phyloP scores from a whole-genome alignment of 768 basidiomycete genomes.

The Leccinum obscurum region DNA sequence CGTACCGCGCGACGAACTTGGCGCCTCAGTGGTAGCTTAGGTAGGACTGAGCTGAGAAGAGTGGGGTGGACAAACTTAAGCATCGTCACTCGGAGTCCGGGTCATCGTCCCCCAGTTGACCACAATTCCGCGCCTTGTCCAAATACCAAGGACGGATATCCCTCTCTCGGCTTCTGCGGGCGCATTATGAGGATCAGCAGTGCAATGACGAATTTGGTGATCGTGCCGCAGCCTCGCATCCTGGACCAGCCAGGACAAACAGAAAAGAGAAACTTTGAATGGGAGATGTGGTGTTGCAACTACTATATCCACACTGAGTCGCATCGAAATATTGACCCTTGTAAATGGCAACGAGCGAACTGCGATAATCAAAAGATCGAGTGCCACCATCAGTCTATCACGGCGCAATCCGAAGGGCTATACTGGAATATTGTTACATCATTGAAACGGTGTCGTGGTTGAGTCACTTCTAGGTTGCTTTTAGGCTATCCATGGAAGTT shows the following conservation, averaged over 20 bases:
- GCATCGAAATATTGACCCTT: not conserved
- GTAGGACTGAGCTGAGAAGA: too few species aligned
- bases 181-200: not conserved
- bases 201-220: not conserved
- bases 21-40: too few species aligned
- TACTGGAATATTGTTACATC: not conserved
- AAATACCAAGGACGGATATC: slow-evolving; percentile 84
- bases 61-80: not conserved
- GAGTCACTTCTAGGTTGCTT: too few species aligned
- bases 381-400: not conserved
- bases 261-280: not conserved
- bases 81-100: slow-evolving; percentile 38
- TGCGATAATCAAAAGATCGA: not conserved
- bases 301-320: too few species aligned
- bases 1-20: too few species aligned
- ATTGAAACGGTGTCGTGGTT: too few species aligned
- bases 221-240: not conserved
- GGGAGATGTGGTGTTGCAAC: not conserved
- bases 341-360: not conserved
- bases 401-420: not conserved
- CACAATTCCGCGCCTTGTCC: slow-evolving; percentile 27
- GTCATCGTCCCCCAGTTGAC: slow-evolving; percentile 31
- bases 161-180: not conserved
- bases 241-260: not conserved
- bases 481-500: not conserved